Evolutionary conservation across 805 yeast species (phyloP), one percentile per base, ranked within the genome.

Genomic region (Candida coleopterorum): DNA sequence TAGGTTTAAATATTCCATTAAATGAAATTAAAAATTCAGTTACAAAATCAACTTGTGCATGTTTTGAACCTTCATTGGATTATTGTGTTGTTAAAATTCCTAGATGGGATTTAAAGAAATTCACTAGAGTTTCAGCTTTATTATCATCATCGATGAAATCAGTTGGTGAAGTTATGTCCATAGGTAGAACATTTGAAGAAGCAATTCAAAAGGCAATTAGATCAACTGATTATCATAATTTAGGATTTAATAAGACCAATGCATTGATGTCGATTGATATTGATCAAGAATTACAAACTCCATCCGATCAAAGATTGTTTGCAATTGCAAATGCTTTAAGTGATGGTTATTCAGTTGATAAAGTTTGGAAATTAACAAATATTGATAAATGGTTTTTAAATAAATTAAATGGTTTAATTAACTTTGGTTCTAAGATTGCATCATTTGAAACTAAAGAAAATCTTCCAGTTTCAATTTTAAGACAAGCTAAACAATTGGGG

Each of bases 131-230:
- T 25, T 84, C 95, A 15, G 81, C 85, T 35, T 73, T 80, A 58
- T 76, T 90, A 50, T 83, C 93, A 8, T 88, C 97, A 2, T 79
- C 96, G 21, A 90, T 90, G 98, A 90, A 90, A 68, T 88, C 97
- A 44, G 97, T 90, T 47, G 98, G 98, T 72, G 98, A 90, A 64
- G 97, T 93, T 36, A 90, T 90, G 98, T 77, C 90, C 49, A 86
- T 90, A 55, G 98, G 98, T 55, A 77, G 98, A 62, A 90, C 95
- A 18, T 90, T 90, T 49, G 98, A 90, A 65, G 98, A 90, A 61
- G 95, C 97, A 8, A 85, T 90, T 47, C 98, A 93, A 64, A 90
- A 90, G 68, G 98, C 97, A 40, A 88, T 93, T 49, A 77, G 98
- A 64, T 85, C 95, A 12, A 88, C 95, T 23, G 98, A 93, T 58